Evolutionary conservation across 1,139 yeast genomes (phyloP).

Genomic region (Taphrina communis): DNA sequence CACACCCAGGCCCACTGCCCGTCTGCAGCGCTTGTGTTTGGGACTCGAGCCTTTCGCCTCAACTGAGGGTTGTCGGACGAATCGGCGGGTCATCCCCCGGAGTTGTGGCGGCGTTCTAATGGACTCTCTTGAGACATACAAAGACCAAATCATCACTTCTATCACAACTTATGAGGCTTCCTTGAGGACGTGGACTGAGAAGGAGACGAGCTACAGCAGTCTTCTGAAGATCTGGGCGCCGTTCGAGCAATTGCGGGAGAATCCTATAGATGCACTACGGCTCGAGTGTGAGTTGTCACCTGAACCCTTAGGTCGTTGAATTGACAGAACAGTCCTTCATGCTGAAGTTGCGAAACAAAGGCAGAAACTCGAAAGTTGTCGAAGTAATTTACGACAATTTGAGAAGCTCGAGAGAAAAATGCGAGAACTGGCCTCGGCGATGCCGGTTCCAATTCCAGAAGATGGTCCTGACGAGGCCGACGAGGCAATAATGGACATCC

Average conservation of each 20-base stretch:
- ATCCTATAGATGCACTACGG: slow-evolving; percentile 29
- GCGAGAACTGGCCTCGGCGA: slow-evolving; percentile 15
- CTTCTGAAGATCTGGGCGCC: slow-evolving; percentile 18
- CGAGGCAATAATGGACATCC: slow-evolving; percentile 28
- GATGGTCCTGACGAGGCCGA: not conserved
- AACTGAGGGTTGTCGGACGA: not conserved
- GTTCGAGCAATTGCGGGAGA: slow-evolving; percentile 18
- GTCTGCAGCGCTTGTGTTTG: no score
- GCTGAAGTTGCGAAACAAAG: slow-evolving; percentile 14
- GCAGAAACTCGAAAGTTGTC: slow-evolving; percentile 15
- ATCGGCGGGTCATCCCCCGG: not conserved
- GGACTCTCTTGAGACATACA: slow-evolving; percentile 16
- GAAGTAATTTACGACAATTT: slow-evolving; percentile 14
- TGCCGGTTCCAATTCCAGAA: not conserved
- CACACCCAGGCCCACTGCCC: no score
- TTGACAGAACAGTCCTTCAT: slow-evolving; percentile 16
- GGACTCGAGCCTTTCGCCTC: no score
- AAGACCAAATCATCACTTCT: slow-evolving; percentile 11
- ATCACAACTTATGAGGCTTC: slow-evolving; percentile 16
- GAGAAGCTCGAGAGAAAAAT: slow-evolving; percentile 27
- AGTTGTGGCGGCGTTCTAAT: not conserved
- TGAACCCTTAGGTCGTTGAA: not conserved
- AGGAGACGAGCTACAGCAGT: slow-evolving; percentile 1
- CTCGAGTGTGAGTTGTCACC: slow-evolving; percentile 19
- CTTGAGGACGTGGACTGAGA: slow-evolving; percentile 2